These are phyloP conservation scores for thale cress (Arabidopsis thaliana) DNA, from an alignment of 345 rosid species.

Conservation along the genomic window DNA sequence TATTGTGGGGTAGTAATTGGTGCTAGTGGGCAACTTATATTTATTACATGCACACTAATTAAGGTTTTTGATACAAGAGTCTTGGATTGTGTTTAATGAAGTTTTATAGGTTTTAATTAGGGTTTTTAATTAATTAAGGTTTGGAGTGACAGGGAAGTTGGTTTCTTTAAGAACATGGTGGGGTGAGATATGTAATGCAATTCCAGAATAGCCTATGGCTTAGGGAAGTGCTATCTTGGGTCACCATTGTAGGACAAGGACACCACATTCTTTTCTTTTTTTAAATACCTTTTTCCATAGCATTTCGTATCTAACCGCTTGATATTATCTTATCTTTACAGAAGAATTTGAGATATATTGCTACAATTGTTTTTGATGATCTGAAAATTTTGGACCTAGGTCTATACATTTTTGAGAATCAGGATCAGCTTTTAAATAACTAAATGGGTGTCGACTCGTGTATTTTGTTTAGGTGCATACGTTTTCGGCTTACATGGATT, in stretches of 20 bases:
- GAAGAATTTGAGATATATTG: not conserved
- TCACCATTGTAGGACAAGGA: constrained; percentile 43
- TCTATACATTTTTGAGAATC: too few relatives aligned
- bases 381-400: too few relatives aligned
- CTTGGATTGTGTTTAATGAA: constrained; percentile 24
- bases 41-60: constrained; percentile 27
- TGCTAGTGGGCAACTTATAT: constrained; percentile 33
- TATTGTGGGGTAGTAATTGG: constrained; percentile 34
- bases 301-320: not conserved
- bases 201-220: constrained; percentile 43
- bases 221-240: constrained; percentile 45
- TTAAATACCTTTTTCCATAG: not conserved
- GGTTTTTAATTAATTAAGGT: constrained; percentile 34
- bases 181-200: constrained; percentile 44
- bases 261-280: constrained; percentile 27
- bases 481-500: too few relatives aligned
- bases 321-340: not conserved
- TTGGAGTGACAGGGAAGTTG: constrained; percentile 51
- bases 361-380: not conserved
- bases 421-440: too few relatives aligned
- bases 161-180: constrained; percentile 41
- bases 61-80: constrained; percentile 29
- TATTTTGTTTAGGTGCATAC: too few relatives aligned
- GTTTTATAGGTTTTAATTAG: constrained; percentile 28
- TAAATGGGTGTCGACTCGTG: too few relatives aligned